Conservation (phyloP, 2,329 filamentous ascomycete species). For the Teratosphaeria zuluensis region DNA sequence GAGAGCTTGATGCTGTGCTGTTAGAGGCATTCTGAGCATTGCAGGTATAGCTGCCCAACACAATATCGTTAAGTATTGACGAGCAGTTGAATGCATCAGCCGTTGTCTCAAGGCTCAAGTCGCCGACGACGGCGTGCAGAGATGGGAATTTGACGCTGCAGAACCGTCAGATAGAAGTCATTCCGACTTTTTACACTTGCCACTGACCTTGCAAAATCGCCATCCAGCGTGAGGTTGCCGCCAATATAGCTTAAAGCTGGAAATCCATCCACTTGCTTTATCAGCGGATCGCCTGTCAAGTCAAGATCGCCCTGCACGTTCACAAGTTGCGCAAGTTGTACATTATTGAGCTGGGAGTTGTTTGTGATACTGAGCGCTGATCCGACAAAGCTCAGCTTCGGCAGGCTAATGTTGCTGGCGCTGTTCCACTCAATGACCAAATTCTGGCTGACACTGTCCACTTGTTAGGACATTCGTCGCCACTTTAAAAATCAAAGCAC, state of each 20-base stretch:
- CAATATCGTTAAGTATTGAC: background rate
- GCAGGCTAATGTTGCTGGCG: conserved; percentile 1
- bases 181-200: background rate
- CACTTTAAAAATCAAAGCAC: background rate
- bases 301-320: conserved; percentile 3
- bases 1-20: background rate
- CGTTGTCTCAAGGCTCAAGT: background rate
- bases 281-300: background rate
- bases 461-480: background rate
- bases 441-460: conserved; percentile 1
- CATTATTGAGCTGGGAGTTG: background rate
- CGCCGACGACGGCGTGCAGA: background rate
- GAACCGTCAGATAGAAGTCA: background rate
- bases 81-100: background rate
- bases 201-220: conserved; percentile 3
- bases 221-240: conserved; percentile 1
- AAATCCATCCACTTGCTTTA: conserved; percentile 1
- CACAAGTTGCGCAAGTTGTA: background rate
- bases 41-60: background rate
- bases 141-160: background rate
- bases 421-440: conserved; percentile 2
- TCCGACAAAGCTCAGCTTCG: conserved; percentile 3
- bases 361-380: background rate
- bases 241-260: conserved; percentile 1
- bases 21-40: background rate